phyloP scores from a whole-genome alignment of 495 filamentous ascomycete genomes.

The Penicillium atrosanguineum region DNA sequence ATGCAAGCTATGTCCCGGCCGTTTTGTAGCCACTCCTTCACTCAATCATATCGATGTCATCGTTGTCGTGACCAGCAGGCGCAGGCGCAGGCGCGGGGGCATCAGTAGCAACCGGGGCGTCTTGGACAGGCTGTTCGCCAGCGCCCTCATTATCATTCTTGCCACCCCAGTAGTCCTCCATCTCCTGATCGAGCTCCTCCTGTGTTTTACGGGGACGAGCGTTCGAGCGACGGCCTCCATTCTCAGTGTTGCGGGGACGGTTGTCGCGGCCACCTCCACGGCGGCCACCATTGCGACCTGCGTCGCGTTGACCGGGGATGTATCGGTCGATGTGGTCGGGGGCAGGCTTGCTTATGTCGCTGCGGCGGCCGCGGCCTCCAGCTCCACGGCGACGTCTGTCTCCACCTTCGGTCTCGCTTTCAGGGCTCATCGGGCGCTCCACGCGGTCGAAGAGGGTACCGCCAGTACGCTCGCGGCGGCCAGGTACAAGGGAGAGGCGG shows the following conservation, averaged over 20 bases:
- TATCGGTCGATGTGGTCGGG: conserved; percentile 82
- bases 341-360: conserved; percentile 65
- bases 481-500: conserved; percentile 65
- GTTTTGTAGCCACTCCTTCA: conserved; percentile 14
- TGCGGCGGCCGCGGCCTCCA: conserved; percentile 45
- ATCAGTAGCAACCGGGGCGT: conserved; percentile 28
- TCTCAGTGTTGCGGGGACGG: conserved; percentile 37
- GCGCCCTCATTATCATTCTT: conserved; percentile 28
- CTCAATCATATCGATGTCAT: conserved; percentile 59
- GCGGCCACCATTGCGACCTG: conserved; percentile 42
- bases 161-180: conserved; percentile 85
- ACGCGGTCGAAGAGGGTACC: conserved; percentile 72
- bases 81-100: conserved; percentile 16
- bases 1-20: neutral
- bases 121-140: conserved; percentile 20
- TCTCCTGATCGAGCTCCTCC: conserved; percentile 90
- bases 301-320: conserved; percentile 59
- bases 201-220: conserved; percentile 81
- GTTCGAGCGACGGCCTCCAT: conserved; percentile 42
- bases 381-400: conserved; percentile 40
- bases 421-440: conserved; percentile 44
- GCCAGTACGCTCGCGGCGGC: conserved; percentile 54
- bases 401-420: conserved; percentile 26
- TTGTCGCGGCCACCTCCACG: conserved; percentile 39
- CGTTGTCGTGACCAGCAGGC: conserved; percentile 50